Base-by-base conservation (phyloP, 78 protist genomes). In the Protostelium mycophagum region DNA sequence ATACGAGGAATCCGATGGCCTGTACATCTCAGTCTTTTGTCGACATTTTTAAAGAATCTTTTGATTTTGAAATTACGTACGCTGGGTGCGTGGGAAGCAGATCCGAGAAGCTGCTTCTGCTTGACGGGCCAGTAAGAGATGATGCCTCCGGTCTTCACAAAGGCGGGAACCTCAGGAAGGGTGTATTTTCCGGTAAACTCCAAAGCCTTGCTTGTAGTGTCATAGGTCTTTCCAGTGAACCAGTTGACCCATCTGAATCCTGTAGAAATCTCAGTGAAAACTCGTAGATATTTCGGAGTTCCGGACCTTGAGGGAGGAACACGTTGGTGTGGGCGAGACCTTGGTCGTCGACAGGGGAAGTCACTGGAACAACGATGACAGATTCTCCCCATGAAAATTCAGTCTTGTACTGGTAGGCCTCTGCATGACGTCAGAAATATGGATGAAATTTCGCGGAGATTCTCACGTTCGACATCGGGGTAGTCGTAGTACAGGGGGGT, bases 31-130 rank as follows among this genome's bases (percentile, higher is more conserved):
- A 1, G 35, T 86, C 93, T 5, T 38, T 1, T n/a, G 88, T 35
- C 35, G 37, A 5, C 63, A 35, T 86, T 29, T 38, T 86, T 28
- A 23, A 0, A n/a, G 92, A 87, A n/a, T n/a, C n/a, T n/a, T n/a
- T n/a, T 31, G 73, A 10, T 34, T 9, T 28, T 31, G 95, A 93
- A 23, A 93, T 16, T 37, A 39, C 83, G 25, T 85, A 37, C 35
- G 89, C 91, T 0, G 91, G 89, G 35, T 63, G 86, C n/a, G 90
- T 38, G 35, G 87, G 36, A 83, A 83, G 83, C 88, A 1, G 31
- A 28, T 35, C 96, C 96, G 35, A 94, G 89, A 87, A 94, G 28
- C 90, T 36, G 92, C 93, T 94, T 83, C 36, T 37, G 35, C 1
- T 1, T 16, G 63, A 31, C 10, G 85, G 73, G 73, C 73, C 73